Percentiles rank a stretch among this genome's conserved stretches.
These are phyloP conservation scores for Leccinum obscurum DNA, from an alignment of 768 basidiomycete genomes.

Conservation along the genomic window DNA sequence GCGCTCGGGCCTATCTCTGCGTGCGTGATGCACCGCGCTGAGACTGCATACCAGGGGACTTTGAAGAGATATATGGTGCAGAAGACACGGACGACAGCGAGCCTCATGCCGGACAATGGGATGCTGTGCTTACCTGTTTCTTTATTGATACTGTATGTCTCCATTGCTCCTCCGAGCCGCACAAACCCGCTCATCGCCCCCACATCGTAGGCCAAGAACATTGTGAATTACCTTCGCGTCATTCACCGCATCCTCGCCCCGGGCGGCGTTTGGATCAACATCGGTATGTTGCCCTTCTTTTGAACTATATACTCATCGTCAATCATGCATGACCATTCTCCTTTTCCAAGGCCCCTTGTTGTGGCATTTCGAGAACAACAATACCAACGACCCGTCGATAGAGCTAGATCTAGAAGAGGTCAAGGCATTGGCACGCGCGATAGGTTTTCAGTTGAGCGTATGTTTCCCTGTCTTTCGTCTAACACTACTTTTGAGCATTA, in stretches of 20 bases:
- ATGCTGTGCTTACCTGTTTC: constrained; percentile 92
- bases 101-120: constrained; percentile 79
- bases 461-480: constrained; percentile 23
- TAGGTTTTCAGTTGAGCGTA: constrained; percentile 85
- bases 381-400: constrained; percentile 74
- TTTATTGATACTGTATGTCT: constrained; percentile 87
- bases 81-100: constrained; percentile 51
- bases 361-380: constrained; percentile 98
- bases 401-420: constrained; percentile 92
- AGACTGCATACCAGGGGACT: constrained; percentile 60
- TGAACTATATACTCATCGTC: neutral
- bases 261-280: constrained; percentile 91
- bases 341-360: constrained; percentile 68
- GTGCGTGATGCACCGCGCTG: neutral
- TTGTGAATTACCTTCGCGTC: constrained; percentile 84
- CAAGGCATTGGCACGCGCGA: constrained; percentile 63
- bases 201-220: constrained; percentile 75
- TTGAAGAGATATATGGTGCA: constrained; percentile 85
- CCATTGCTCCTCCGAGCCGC: neutral
- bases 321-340: no score
- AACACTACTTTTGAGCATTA: neutral
- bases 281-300: constrained; percentile 37
- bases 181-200: no score
- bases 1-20: neutral
- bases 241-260: constrained; percentile 81